Conservation (phyloP, 305 asterid species). For the Fraxinus paxiana region DNA sequence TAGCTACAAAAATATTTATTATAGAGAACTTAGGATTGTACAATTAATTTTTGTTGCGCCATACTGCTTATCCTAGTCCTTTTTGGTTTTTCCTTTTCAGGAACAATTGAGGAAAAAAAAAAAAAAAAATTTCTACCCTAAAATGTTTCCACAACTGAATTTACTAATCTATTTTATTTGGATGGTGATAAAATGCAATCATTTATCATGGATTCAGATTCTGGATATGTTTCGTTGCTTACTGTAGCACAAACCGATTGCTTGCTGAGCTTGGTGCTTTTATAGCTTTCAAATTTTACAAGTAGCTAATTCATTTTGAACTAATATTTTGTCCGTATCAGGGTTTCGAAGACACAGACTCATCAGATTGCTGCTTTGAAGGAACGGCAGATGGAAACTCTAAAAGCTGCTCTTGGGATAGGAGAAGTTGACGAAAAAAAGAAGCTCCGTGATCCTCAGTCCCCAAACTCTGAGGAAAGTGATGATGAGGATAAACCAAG, state of each 20-base stretch:
- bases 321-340: slow-evolving; percentile 22
- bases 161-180: neutral
- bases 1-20: neutral
- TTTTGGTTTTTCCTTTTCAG: neutral
- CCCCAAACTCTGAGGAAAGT: slow-evolving; percentile 30
- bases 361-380: slow-evolving; percentile 86
- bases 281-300: neutral
- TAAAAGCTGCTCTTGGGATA: slow-evolving; percentile 84
- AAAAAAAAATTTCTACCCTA: neutral
- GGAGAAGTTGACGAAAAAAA: slow-evolving; percentile 47
- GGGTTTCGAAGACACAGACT: slow-evolving; percentile 79
- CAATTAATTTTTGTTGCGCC: neutral
- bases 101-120: neutral
- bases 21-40: neutral
- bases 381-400: slow-evolving; percentile 80
- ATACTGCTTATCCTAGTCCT: neutral
- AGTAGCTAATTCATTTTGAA: neutral
- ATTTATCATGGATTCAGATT: neutral
- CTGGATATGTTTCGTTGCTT: neutral
- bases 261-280: neutral
- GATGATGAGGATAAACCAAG: slow-evolving; percentile 38
- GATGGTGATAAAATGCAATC: neutral
- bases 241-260: neutral
- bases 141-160: neutral
- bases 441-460: slow-evolving; percentile 33